Evolutionary conservation across 352 stramenopile genomes (phyloP), one percentile per base, ranked within the genome.

Genomic region (Phytophthora aleatoria): DNA sequence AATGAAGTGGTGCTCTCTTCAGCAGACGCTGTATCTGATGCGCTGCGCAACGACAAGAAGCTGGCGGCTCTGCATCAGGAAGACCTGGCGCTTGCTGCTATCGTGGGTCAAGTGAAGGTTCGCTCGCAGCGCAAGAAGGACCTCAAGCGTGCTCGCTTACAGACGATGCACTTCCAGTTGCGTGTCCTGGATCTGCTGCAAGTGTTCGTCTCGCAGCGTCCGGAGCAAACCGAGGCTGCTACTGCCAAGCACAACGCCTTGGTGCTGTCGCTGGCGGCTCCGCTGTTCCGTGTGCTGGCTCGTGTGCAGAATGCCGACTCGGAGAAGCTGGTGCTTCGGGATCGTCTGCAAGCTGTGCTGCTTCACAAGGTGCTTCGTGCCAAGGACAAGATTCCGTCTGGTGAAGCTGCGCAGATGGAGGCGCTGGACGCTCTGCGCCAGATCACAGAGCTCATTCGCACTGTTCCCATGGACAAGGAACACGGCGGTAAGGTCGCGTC

Each of bases 111-210:
- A 51, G 87, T 94, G 6, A 86, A 89, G 52, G 63, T 81, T 45
- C 84, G 82, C 42, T 85, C 81, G 45, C 79, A 89, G 61, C 76
- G 76, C 70, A 94, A 94, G 76, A 86, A 91, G 52, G 81, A 90
- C 53, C 71, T 79, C 28, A 92, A 94, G 73, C 74, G 73, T 15
- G 68, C 83, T 51, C 75, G 76, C 15, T 73, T 90, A 48, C 81
- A 90, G 54, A 76, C 84, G 30, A 74, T 94, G 53, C 87, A 96
- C 74, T 96, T 96, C 72, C 87, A 96, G 64, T 63, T 96, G 51
- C 87, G 87, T 35, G 85, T 94, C 31, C 53, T 96, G 20, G 85
- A 96, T 50, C 57, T 96, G 67, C 71, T 96, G 38, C 71, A 90
- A 52, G 67, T 92, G 60, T 92, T 90, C 58, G 81, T 81, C 24